Percentiles rank a stretch among this genome's conserved stretches.
Conservation (phyloP, 2,329 filamentous ascomycete genomes). For the Pyrenochaeta sp. region DNA sequence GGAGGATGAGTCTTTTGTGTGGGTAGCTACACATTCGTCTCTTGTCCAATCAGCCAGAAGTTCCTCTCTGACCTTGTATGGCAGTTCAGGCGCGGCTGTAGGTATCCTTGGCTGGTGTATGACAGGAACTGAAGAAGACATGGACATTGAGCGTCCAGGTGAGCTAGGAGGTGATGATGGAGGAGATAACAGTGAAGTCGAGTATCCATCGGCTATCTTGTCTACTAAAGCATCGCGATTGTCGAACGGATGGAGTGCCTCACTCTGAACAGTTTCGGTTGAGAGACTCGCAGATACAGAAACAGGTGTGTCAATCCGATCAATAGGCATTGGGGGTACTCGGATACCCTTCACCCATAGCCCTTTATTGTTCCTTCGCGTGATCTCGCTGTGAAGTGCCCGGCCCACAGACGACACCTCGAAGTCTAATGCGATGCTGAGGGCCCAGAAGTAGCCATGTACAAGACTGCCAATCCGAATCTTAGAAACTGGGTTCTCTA, state of each 20-base stretch:
- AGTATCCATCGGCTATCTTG: conserved; percentile 75
- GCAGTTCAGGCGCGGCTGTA: conserved; percentile 60
- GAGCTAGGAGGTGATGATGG: conserved; percentile 74
- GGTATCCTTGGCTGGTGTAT: conserved; percentile 34
- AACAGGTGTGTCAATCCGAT: conserved; percentile 59
- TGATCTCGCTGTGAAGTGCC: conserved; percentile 78
- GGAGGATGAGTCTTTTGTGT: conserved; percentile 73
- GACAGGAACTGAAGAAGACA: conserved; percentile 61
- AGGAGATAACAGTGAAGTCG: conserved; percentile 67
- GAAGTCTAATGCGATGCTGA: conserved; percentile 80
- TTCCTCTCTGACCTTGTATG: conserved; percentile 72
- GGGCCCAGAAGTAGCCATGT: conserved; percentile 85
- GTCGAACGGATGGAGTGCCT: conserved; percentile 73
- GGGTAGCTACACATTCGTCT: conserved; percentile 72
- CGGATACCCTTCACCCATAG: conserved; percentile 81
- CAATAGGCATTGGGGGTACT: conserved; percentile 71
- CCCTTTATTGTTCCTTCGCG: conserved; percentile 73
- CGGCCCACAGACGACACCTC: conserved; percentile 73
- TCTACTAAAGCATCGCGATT: conserved; percentile 75
- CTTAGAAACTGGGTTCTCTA: conserved; percentile 72
- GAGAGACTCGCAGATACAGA: conserved; percentile 31
- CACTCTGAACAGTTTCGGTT: conserved; percentile 34
- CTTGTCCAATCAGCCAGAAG: conserved; percentile 83
- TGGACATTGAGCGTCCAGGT: conserved; percentile 69
- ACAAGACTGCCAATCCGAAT: conserved; percentile 83